phyloP scores from a whole-genome alignment of 768 basidiomycete species.

The Mycena rebaudengoi region DNA sequence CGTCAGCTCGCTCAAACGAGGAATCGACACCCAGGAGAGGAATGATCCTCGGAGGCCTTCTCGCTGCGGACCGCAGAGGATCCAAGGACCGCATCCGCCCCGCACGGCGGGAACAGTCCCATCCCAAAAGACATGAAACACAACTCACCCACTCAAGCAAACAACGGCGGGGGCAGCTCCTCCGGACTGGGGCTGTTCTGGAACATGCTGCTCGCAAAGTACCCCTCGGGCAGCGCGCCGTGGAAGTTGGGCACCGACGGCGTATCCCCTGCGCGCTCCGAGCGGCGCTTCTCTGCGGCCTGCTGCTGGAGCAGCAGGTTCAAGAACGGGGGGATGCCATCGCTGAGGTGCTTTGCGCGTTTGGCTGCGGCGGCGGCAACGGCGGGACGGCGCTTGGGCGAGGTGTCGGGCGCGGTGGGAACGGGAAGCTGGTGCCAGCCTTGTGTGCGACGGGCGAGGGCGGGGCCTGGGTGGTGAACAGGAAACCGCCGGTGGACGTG shows the following conservation, averaged over 20 bases:
- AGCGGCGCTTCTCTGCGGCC: slow-evolving; percentile 41
- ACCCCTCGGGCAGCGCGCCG: slow-evolving; percentile 53
- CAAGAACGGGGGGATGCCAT: slow-evolving; percentile 72
- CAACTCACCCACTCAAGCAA: slow-evolving; percentile 58
- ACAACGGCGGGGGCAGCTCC: slow-evolving; percentile 75
- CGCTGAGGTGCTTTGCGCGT: slow-evolving; percentile 61
- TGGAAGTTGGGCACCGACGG: slow-evolving; percentile 24
- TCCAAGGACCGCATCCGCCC: too few relatives aligned
- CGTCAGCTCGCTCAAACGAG: too few relatives aligned
- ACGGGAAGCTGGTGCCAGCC: slow-evolving; percentile 22
- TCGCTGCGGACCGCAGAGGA: too few relatives aligned
- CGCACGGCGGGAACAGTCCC: too few relatives aligned
- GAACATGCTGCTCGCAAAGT: slow-evolving; percentile 84
- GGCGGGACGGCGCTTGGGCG: slow-evolving; percentile 39
- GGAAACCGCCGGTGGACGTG: too few relatives aligned
- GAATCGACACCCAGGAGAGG: too few relatives aligned
- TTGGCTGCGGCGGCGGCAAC: slow-evolving; percentile 43
- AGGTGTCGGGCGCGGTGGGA: slow-evolving; percentile 9
- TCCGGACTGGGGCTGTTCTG: slow-evolving; percentile 90
- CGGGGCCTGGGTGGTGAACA: slow-evolving; percentile 50
- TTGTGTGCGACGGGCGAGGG: not conserved
- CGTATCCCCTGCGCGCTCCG: slow-evolving; percentile 30
- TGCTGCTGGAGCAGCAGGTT: slow-evolving; percentile 41
- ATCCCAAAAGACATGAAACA: too few relatives aligned
- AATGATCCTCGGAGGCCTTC: too few relatives aligned